These are phyloP conservation scores for Kalaharituber pfeilii DNA, from an alignment of 2,329 filamentous ascomycete species.

Conservation along the genomic window DNA sequence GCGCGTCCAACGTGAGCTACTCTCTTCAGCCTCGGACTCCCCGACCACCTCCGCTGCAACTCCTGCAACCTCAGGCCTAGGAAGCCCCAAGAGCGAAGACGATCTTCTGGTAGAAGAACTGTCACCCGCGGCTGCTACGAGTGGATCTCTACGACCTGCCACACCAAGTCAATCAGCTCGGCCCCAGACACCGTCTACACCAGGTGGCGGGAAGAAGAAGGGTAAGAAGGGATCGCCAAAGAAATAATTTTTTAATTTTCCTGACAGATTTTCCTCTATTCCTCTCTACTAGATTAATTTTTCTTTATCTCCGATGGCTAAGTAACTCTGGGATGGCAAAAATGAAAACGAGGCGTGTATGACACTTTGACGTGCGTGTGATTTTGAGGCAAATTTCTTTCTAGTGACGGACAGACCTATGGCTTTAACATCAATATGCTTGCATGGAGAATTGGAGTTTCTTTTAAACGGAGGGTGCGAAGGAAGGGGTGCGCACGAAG, in stretches of 20 bases:
- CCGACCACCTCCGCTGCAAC: background rate
- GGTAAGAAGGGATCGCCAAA: background rate
- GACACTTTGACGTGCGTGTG: too few species aligned
- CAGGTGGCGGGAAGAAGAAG: background rate
- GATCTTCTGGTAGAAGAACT: background rate
- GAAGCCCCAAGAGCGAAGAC: background rate
- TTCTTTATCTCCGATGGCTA: too few species aligned
- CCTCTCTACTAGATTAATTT: background rate
- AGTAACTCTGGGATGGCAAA: too few species aligned
- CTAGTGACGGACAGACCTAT: too few species aligned
- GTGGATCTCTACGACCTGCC: background rate
- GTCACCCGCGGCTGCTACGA: background rate
- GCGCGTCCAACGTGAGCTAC: slow-evolving; percentile 68
- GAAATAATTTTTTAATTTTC: background rate
- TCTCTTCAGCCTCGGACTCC: slow-evolving; percentile 26
- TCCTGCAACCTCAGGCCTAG: background rate
- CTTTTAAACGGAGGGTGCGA: too few species aligned
- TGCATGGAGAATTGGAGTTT: too few species aligned
- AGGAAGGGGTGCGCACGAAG: too few species aligned
- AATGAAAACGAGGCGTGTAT: too few species aligned
- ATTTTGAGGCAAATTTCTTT: too few species aligned
- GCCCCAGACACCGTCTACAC: background rate
- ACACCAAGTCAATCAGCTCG: background rate
- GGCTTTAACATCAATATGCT: too few species aligned
- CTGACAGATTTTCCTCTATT: background rate